Conservation (phyloP, 257 asterid genomes). For the Solanum sitiens region DNA sequence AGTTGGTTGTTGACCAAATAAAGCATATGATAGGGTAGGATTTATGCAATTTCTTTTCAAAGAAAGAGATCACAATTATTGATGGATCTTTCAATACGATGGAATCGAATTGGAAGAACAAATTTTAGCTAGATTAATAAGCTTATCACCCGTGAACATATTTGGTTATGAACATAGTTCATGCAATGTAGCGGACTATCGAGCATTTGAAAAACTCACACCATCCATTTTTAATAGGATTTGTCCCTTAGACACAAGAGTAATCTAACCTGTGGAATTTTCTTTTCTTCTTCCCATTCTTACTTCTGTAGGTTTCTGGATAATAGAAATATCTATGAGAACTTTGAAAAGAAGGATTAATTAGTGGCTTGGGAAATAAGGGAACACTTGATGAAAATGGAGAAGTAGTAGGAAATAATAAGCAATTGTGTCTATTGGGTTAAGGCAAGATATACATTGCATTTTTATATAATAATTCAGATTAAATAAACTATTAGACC, state of each 20-base stretch:
- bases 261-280: neutral
- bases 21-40: neutral
- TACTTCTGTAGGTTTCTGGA: neutral
- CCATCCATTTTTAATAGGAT: neutral
- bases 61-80: neutral
- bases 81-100: neutral
- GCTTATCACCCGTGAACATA: neutral
- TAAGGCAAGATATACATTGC: neutral
- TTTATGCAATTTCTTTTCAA: no score
- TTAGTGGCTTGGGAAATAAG: neutral
- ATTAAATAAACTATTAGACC: neutral
- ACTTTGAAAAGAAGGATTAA: neutral
- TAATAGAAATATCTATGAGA: neutral
- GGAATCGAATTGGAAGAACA: neutral
- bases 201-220: neutral
- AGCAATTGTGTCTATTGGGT: neutral
- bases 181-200: neutral
- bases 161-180: neutral
- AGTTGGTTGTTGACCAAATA: neutral
- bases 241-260: neutral
- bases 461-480: no score
- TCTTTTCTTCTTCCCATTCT: neutral
- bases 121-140: neutral
- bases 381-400: neutral
- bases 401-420: neutral